phyloP scores from a whole-genome alignment of 2,329 filamentous ascomycete species.

The Fusarium avenaceum region DNA sequence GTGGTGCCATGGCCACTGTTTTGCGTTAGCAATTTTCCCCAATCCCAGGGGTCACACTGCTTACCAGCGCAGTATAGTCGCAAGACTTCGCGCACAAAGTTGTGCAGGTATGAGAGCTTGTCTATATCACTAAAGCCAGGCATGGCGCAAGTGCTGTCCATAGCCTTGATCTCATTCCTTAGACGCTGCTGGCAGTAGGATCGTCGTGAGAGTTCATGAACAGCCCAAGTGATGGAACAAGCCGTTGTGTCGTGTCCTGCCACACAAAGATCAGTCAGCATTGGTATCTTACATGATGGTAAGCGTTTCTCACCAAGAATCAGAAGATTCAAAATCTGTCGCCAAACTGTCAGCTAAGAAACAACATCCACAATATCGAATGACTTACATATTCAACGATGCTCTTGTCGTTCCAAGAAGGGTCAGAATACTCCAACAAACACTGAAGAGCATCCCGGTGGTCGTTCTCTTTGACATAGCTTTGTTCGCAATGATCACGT shows the following conservation, averaged over 20 bases:
- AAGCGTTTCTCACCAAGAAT: slow-evolving; percentile 53
- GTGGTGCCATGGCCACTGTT: slow-evolving; percentile 52
- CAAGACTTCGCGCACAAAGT: slow-evolving; percentile 60
- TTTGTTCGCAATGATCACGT: slow-evolving; percentile 13
- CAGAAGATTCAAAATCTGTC: slow-evolving; percentile 60
- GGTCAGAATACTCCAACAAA: slow-evolving; percentile 52
- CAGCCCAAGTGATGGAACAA: slow-evolving; percentile 58
- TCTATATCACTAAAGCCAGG: slow-evolving; percentile 47
- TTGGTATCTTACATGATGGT: background rate
- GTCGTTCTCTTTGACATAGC: background rate
- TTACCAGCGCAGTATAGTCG: slow-evolving; percentile 57
- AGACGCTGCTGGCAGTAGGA: slow-evolving; percentile 56
- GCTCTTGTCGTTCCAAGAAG: slow-evolving; percentile 44
- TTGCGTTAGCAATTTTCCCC: slow-evolving; percentile 4
- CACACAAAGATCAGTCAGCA: background rate
- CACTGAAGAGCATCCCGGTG: slow-evolving; percentile 50
- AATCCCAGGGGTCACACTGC: background rate
- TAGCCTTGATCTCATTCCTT: slow-evolving; percentile 53
- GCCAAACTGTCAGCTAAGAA: slow-evolving; percentile 47
- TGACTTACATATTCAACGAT: slow-evolving; percentile 49
- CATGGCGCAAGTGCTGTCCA: slow-evolving; percentile 25
- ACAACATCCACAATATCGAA: background rate
- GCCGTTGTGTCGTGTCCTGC: slow-evolving; percentile 60
- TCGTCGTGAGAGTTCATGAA: slow-evolving; percentile 56
- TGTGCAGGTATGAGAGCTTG: slow-evolving; percentile 56